Percentiles rank a stretch among this genome's conserved stretches.
These are phyloP conservation scores for Lentinula detonsa DNA, from an alignment of 768 basidiomycete species.

Conservation along the genomic window DNA sequence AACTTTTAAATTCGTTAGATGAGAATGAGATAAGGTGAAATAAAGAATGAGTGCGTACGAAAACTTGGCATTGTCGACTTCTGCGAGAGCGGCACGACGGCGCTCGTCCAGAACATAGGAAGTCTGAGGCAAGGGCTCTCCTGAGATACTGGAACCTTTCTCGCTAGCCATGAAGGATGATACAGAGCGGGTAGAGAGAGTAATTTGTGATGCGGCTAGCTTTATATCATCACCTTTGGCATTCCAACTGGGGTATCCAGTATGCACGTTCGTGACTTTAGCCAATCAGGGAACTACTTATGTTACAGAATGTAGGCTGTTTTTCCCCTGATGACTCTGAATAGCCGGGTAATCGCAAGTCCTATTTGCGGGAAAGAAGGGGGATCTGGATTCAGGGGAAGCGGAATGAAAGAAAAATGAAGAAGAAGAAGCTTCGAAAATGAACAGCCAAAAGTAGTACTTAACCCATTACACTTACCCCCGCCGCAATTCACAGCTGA, in stretches of 20 bases:
- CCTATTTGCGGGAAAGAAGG: neutral
- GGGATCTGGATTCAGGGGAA: neutral
- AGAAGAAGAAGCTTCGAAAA: neutral
- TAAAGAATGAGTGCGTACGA: constrained; percentile 40
- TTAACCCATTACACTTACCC: neutral
- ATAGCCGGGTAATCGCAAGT: neutral
- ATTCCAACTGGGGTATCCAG: neutral
- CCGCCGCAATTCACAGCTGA: too few relatives aligned
- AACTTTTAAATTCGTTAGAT: constrained; percentile 32
- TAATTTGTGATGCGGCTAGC: neutral
- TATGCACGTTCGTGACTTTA: neutral
- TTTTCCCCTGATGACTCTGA: neutral
- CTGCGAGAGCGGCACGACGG: constrained; percentile 74
- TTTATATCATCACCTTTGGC: neutral
- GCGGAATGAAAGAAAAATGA: neutral
- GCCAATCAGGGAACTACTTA: neutral
- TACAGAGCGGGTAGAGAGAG: neutral
- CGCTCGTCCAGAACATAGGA: constrained; percentile 55
- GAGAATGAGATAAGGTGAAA: neutral
- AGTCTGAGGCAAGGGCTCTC: constrained; percentile 18
- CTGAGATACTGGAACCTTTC: constrained; percentile 27
- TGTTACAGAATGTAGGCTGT: neutral
- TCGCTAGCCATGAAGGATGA: constrained; percentile 29
- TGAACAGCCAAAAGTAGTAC: neutral
- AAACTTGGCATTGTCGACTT: constrained; percentile 84